Evolutionary conservation across 164 flowering plant genomes (phyloP), one percentile per base, ranked within the genome.

Genomic region (Berberis thunbergii): DNA sequence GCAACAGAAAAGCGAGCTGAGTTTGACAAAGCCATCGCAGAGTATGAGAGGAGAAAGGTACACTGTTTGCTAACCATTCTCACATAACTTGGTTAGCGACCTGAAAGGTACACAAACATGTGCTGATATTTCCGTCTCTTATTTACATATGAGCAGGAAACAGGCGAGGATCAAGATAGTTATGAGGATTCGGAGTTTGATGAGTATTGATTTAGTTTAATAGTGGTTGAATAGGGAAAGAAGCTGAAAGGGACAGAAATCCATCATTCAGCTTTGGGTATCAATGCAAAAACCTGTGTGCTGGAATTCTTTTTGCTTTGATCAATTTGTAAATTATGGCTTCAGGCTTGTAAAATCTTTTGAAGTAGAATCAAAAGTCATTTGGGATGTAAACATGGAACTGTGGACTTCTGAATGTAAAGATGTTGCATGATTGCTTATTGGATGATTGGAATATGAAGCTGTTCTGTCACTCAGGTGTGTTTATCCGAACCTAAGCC

Each of bases 1-100:
- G 98, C 98, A 39, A 87, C 95, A 1, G 97, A 79, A 68, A 94
- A 90, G 68, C 72, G 98, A 67, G 88, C 86, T 41, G 98, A 83
- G 68, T 94, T 94, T 74, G 96, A 90, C 42, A 72, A 61, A 49
- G 88, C 93, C 63, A 88, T 83, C 83, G 73, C 89, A 46, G 92
- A 82, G 6, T 94, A 86, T 71, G 75, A 70, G 53, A 88, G 81
- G 77, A 79, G 73, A 73, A 77, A 81, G 91, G 98, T 87, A 66
- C 38, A 26, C 26, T 60, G 50, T 43, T 49, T 7, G 39, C 55
- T 44, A 54, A 48, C 7, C 60, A 5, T 64, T 45, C 40, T 38
- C 8, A 56, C 11, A 7, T 13, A 56, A 7, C 4, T 52, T 52
- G 45, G n/a, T 13, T 8, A 41, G 10, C 38, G 59, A 42, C 7